Evolutionary conservation across 2,329 filamentous ascomycete species (phyloP).

Genomic region (Drechslerella dactyloides): DNA sequence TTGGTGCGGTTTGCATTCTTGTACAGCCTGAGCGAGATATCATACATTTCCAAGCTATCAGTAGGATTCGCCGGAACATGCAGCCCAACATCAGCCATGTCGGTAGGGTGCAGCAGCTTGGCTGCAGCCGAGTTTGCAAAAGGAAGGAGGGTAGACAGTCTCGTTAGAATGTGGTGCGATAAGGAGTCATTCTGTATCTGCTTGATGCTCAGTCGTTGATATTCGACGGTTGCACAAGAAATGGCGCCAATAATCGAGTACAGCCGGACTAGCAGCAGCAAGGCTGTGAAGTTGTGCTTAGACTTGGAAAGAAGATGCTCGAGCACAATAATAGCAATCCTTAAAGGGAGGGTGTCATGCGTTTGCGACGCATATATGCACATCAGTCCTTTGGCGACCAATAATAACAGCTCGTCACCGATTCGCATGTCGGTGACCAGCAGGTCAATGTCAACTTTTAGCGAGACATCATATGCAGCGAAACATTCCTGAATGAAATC

Average conservation of each 20-base stretch:
- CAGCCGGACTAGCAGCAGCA: slow-evolving; percentile 58
- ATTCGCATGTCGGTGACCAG: slow-evolving; percentile 55
- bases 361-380: slow-evolving; percentile 52
- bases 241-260: slow-evolving; percentile 58
- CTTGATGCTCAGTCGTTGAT: slow-evolving; percentile 58
- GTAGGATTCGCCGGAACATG: slow-evolving; percentile 47
- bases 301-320: slow-evolving; percentile 55
- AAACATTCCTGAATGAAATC: slow-evolving; percentile 37
- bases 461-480: slow-evolving; percentile 52
- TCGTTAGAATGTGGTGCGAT: slow-evolving; percentile 58
- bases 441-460: slow-evolving; percentile 53
- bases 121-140: slow-evolving; percentile 41
- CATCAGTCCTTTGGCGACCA: slow-evolving; percentile 55
- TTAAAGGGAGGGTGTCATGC: slow-evolving; percentile 52
- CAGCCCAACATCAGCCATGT: slow-evolving; percentile 47
- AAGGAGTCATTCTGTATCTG: slow-evolving; percentile 59
- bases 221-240: slow-evolving; percentile 57
- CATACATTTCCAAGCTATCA: slow-evolving; percentile 46
- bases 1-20: slow-evolving; percentile 53
- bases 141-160: slow-evolving; percentile 59
- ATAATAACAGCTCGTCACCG: slow-evolving; percentile 55
- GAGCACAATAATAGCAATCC: slow-evolving; percentile 53
- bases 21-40: slow-evolving; percentile 52
- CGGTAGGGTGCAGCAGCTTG: slow-evolving; percentile 40
- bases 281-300: slow-evolving; percentile 59